Evolutionary conservation across 1,284 basidiomycete species (phyloP).

Genomic region (Papiliotrema nemorosa): DNA sequence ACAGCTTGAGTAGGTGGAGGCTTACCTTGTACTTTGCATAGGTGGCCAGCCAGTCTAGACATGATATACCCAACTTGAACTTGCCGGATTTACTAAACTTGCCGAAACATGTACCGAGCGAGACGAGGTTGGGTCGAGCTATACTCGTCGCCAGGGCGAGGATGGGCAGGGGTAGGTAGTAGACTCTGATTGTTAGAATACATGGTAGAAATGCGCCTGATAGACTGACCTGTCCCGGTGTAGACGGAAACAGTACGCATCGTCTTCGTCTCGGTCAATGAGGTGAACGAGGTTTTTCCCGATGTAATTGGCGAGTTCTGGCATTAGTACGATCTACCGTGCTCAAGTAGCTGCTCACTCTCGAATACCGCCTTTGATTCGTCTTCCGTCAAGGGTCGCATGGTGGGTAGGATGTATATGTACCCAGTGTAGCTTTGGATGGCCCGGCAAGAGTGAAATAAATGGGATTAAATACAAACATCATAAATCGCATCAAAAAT

Average conservation of each 20-base stretch:
- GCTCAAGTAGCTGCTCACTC: constrained; percentile 36
- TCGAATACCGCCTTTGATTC: constrained; percentile 53
- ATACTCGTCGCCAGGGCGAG: constrained; percentile 92
- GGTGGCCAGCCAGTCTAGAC: constrained; percentile 88
- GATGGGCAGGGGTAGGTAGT: constrained; percentile 87
- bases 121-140: constrained; percentile 86
- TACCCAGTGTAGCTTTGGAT: neutral
- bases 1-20: too few relatives aligned
- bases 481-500: constrained; percentile 6
- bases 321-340: constrained; percentile 1
- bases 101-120: constrained; percentile 93
- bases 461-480: constrained; percentile 6
- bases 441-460: constrained; percentile 6
- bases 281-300: constrained; percentile 52
- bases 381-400: constrained; percentile 51
- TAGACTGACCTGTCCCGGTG: constrained; percentile 67
- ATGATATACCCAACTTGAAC: constrained; percentile 94
- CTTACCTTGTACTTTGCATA: constrained; percentile 96
- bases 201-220: too few relatives aligned
- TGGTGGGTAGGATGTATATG: constrained; percentile 16
- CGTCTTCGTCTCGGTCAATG: constrained; percentile 51
- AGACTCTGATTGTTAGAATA: constrained; percentile 55
- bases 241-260: constrained; percentile 75
- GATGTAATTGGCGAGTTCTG: constrained; percentile 52
- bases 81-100: constrained; percentile 98